phyloP scores from a whole-genome alignment of 1,284 basidiomycete species.

The Coriolopsis trogii region DNA sequence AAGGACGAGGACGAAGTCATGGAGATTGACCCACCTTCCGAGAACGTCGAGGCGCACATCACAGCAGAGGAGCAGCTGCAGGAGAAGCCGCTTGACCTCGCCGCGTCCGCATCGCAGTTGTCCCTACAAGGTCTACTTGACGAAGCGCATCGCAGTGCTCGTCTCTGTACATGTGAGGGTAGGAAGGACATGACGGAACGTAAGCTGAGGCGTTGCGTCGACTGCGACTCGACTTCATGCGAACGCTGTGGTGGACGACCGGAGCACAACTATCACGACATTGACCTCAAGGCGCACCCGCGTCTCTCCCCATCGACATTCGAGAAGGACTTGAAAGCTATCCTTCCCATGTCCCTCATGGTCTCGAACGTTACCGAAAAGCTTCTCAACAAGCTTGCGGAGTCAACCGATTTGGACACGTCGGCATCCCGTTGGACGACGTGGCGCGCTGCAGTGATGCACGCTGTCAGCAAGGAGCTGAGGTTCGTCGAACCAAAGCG shows the following conservation, averaged over 20 bases:
- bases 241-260: constrained; percentile 88
- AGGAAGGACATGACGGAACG: constrained; percentile 76
- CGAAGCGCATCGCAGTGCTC: constrained; percentile 70
- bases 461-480: constrained; percentile 66
- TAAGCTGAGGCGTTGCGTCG: constrained; percentile 71
- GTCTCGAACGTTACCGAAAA: constrained; percentile 56
- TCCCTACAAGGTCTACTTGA: constrained; percentile 62
- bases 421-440: constrained; percentile 58
- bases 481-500: constrained; percentile 87
- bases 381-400: constrained; percentile 57
- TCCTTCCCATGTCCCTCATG: constrained; percentile 86
- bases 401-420: constrained; percentile 45
- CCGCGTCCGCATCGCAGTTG: constrained; percentile 47
- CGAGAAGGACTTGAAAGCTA: constrained; percentile 74
- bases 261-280: constrained; percentile 72
- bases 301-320: constrained; percentile 76
- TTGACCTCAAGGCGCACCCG: constrained; percentile 51
- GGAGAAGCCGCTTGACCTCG: constrained; percentile 69
- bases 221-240: constrained; percentile 84
- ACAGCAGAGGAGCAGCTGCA: constrained; percentile 71
- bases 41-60: constrained; percentile 59
- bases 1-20: constrained; percentile 31
- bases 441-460: constrained; percentile 74
- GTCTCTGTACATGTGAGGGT: constrained; percentile 90
- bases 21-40: constrained; percentile 33